Conservation (phyloP, 2,329 filamentous ascomycete genomes). For the Esteya vermicola region DNA sequence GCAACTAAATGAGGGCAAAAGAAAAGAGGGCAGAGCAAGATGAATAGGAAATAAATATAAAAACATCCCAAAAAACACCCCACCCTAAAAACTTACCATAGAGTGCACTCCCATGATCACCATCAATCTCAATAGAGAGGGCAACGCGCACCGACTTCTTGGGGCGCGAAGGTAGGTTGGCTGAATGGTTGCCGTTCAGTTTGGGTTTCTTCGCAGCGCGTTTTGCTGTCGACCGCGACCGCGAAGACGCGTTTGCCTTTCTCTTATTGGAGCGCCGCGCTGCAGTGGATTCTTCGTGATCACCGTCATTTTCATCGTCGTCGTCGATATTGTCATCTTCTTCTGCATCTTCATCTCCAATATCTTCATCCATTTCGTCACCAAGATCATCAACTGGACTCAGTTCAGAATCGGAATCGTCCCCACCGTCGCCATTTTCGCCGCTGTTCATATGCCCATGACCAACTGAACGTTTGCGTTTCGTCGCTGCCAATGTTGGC, state of each 20-base stretch:
- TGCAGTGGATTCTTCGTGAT: constrained; percentile 8
- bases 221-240: constrained; percentile 42
- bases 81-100: constrained; percentile 30
- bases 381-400: constrained; percentile 17
- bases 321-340: constrained; percentile 24
- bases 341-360: constrained; percentile 17
- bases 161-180: constrained; percentile 34
- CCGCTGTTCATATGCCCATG: constrained; percentile 19
- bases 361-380: constrained; percentile 15
- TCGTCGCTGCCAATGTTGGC: constrained; percentile 29
- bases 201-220: constrained; percentile 51
- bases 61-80: no score
- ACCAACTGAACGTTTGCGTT: constrained; percentile 36
- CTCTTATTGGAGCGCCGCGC: constrained; percentile 21
- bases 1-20: background rate
- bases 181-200: constrained; percentile 34
- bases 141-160: constrained; percentile 42
- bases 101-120: constrained; percentile 37
- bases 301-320: constrained; percentile 15
- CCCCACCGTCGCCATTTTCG: constrained; percentile 26
- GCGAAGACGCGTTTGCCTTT: constrained; percentile 15
- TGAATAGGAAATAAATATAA: no score
- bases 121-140: constrained; percentile 35
- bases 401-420: constrained; percentile 23
- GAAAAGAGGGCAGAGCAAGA: no score